Base-by-base conservation (phyloP, 116 monocot species). In the Dioscorea cayenensis region DNA sequence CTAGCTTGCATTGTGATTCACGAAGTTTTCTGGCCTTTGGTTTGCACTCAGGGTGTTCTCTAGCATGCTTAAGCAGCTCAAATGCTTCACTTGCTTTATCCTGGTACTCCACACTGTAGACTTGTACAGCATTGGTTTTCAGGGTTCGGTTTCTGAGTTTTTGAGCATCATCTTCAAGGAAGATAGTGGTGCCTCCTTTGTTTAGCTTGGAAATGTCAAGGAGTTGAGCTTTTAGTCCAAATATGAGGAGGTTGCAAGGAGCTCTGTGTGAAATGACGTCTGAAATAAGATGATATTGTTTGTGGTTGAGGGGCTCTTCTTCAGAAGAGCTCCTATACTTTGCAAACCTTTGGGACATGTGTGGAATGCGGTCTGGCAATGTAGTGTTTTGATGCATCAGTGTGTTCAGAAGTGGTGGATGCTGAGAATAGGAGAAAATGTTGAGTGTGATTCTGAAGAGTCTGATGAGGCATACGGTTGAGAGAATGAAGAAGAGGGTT, bases 201-300 rank as follows among this genome's bases (percentile, higher is more conserved):
- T 80, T 81, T 18, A 78, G 20, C 12, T 18, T 19, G 4, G 88
- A 81, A 17, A 91, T 74, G 60, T 36, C 21, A 10, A 89, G 73
- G 32, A 80, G 67, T 69, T 89, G 86, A 3, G 79, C 68, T 19
- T 67, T 67, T 60, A 84, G 55, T 35, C 89, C 86, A 28, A 93
- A 93, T 59, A 93, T 65, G 65, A 86, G 84, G 72, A 89, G 73
- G 72, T 84, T 86, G 66, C 92, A 80, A 23, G 84, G 84, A 18
- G 82, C 71, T 69, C 70, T 82, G 7, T 27, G 50, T 63, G 81
- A 71, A 22, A 85, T 66, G 35, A 89, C 37, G 14, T 70, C 63
- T 4, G 69, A 70, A 60, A 86, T 74, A 28, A 85, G 76, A 7
- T 14, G 67, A 63, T 64, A 43, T 66, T 94, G 90, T 65, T 94